Conservation (phyloP, 495 filamentous ascomycete genomes). For the Aspergillus kassunensis region DNA sequence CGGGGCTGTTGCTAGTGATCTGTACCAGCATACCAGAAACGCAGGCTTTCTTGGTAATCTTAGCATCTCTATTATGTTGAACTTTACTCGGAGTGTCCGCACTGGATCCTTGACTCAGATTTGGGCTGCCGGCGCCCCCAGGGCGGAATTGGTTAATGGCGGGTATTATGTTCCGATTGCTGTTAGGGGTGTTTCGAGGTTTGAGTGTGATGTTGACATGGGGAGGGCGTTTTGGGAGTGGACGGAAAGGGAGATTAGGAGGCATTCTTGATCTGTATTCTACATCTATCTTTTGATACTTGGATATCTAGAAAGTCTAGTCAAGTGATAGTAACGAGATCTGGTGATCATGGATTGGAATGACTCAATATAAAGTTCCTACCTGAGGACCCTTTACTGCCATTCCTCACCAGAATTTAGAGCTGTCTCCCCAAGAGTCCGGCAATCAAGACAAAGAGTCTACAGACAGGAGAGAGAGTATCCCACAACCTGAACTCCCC, state of each 20-base stretch:
- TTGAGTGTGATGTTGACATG: conserved; percentile 44
- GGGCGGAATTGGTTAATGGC: conserved; percentile 41
- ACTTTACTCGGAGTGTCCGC: conserved; percentile 30
- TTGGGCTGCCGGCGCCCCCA: conserved; percentile 47
- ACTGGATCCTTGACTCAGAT: conserved; percentile 56
- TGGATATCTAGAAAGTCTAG: no score
- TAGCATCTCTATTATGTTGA: conserved; percentile 16
- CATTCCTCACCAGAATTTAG: no score
- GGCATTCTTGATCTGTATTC: not conserved
- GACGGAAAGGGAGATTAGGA: conserved; percentile 51
- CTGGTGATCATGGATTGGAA: no score
- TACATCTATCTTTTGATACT: not conserved
- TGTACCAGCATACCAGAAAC: conserved; percentile 36
- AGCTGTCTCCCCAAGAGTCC: no score
- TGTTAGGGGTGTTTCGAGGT: conserved; percentile 29
- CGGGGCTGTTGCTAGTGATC: conserved; percentile 55
- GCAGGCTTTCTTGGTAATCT: conserved; percentile 26
- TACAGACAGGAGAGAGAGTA: no score
- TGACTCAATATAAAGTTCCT: no score
- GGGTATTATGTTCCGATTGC: conserved; percentile 58
- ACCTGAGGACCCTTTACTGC: no score
- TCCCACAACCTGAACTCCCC: no score
- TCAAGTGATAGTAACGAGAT: no score
- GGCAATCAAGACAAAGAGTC: no score
- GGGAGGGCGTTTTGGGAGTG: conserved; percentile 57